phyloP scores from a whole-genome alignment of 106 monocot species.

The Agapanthus africanus region DNA sequence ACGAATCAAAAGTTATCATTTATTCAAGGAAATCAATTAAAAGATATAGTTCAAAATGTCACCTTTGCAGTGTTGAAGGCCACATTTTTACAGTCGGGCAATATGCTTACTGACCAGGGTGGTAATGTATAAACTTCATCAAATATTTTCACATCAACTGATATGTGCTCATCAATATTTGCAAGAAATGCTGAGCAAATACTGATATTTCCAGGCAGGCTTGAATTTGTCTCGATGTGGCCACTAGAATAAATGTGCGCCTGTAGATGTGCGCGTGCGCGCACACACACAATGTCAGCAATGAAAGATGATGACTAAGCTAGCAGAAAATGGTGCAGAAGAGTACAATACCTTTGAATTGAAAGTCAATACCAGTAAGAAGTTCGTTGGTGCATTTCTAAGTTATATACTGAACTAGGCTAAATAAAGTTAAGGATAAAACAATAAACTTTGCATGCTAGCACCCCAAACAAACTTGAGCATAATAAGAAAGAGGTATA shows the following conservation, averaged over 20 bases:
- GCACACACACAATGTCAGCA: not conserved
- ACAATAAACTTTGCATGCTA: not conserved
- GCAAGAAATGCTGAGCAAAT: slow-evolving; percentile 93
- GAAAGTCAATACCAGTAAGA: not conserved
- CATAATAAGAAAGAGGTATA: not conserved
- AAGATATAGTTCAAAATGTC: too few species aligned
- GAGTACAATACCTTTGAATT: not conserved
- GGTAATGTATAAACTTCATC: slow-evolving; percentile 50
- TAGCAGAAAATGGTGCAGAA: not conserved
- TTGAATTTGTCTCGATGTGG: slow-evolving; percentile 35
- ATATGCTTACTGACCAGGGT: slow-evolving; percentile 94
- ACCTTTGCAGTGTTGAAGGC: slow-evolving; percentile 96
- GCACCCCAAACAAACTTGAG: not conserved
- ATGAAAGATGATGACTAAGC: not conserved
- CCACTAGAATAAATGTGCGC: slow-evolving; percentile 82
- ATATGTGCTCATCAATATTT: slow-evolving; percentile 81
- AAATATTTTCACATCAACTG: slow-evolving; percentile 56
- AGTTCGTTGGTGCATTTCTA: not conserved
- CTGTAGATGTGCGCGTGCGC: slow-evolving; percentile 32
- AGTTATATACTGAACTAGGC: not conserved
- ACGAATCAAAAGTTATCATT: not conserved
- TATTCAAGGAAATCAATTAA: too few species aligned
- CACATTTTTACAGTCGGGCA: slow-evolving; percentile 84
- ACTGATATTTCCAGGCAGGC: slow-evolving; percentile 35
- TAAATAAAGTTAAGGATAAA: not conserved